Percentiles rank a stretch among this genome's conserved stretches.
These are phyloP conservation scores for Ophiostoma ips DNA, from an alignment of 2,329 filamentous ascomycete species.

Conservation along the genomic window DNA sequence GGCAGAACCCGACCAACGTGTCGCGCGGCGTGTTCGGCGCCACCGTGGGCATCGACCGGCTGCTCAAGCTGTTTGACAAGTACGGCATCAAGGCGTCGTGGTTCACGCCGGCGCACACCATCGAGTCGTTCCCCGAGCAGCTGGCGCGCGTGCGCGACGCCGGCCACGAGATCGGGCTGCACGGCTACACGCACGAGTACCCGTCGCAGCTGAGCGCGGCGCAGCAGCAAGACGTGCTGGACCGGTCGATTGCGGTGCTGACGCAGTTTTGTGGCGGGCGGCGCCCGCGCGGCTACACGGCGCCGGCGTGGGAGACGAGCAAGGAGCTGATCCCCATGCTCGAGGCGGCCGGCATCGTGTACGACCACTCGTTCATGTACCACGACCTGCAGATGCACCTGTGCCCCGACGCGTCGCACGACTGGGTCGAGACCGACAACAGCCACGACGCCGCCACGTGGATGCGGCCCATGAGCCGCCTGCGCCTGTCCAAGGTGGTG, in stretches of 20 bases:
- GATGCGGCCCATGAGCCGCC: background rate
- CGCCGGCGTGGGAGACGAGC: conserved; percentile 34
- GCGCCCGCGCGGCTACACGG: conserved; percentile 48
- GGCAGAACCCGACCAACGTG: too few relatives aligned
- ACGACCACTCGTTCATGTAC: conserved; percentile 53
- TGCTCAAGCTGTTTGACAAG: too few relatives aligned
- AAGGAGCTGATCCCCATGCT: conserved; percentile 46
- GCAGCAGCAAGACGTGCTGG: conserved; percentile 60
- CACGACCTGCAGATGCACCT: conserved; percentile 52
- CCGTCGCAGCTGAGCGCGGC: conserved; percentile 47
- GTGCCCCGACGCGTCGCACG: conserved; percentile 45
- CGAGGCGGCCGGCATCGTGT: conserved; percentile 40
- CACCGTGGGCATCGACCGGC: too few relatives aligned
- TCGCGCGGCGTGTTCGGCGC: too few relatives aligned
- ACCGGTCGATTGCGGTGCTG: conserved; percentile 35
- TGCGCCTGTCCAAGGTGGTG: background rate
- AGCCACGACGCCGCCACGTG: conserved; percentile 23
- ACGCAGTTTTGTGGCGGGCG: conserved; percentile 25
- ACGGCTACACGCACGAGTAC: conserved; percentile 22
- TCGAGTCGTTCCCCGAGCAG: conserved; percentile 34
- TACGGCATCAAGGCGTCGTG: conserved; percentile 35
- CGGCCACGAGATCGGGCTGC: conserved; percentile 34
- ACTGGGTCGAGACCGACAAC: conserved; percentile 33
- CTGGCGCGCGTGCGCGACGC: conserved; percentile 28
- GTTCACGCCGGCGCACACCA: conserved; percentile 34